Base-by-base conservation (phyloP, 208 protist species). In the Trichomonas tenax region DNA sequence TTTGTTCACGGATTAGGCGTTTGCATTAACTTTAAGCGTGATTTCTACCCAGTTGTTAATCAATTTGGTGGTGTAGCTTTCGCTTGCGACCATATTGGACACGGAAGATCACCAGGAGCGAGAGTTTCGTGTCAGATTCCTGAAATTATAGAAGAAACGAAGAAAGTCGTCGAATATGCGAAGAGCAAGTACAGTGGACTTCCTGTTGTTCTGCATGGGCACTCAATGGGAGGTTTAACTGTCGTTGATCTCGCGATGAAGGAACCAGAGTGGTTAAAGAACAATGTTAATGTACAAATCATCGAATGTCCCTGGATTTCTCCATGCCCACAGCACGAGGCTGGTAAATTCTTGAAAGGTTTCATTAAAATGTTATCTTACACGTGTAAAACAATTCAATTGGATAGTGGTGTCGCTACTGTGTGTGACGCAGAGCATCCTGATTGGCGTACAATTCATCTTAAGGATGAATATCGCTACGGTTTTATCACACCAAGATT, bases 1-100 rank as follows among this genome's bases (percentile, higher is more conserved):
- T 93, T 93, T 36, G 86, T 93, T 38, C 86, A 93, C 38, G 86
- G 86, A 48, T 51, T 93, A 38, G 86, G n/a, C 2, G 86, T 93
- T 51, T 93, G 3, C 51, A 10, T 51, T 26, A 93, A 38, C 2
- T 93, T 93, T 51, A 93, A 93, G n/a, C 41, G 46, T 48, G 86
- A 93, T 38, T 93, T 93, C 44, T 93, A 48, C 15, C 40, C 23
- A 93, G 10, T 93, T 48, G 36, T 93, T 38, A 41, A 38, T 9
- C 6, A 58, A 0, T 49, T 48, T 38, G 44, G 36, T 26, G 86
- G 86, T 31, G 86, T 93, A 49, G 86, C n/a, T 4, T 93, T 51
- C 31, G 86, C 44, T 31, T 93, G 86, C 31, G 86, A 93, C 38
- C 86, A 93, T 93, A 34, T 58, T 38, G 86, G 86, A 38, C 86